Evolutionary conservation across 202 grass and related monocot genomes (phyloP).

Genomic region (Setaria italica): DNA sequence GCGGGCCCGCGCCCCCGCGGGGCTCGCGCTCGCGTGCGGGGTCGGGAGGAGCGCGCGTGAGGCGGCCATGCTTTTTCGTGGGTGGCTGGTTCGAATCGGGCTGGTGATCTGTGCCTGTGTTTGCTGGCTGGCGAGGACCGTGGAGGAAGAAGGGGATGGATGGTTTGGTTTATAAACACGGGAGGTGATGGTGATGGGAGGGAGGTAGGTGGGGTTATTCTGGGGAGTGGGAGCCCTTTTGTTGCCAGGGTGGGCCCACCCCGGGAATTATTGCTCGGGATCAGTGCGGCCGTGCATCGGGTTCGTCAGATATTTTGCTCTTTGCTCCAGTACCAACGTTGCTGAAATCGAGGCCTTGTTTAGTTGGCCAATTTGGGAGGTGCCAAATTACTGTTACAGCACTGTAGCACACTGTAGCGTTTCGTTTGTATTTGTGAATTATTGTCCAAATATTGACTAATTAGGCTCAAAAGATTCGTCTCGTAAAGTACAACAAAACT

Average conservation of each 20-base stretch:
- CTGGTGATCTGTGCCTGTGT: background rate
- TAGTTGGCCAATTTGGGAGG: too few species aligned
- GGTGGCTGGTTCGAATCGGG: background rate
- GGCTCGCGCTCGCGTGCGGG: conserved; percentile 7
- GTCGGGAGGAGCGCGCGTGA: conserved; percentile 55
- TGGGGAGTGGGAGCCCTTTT: background rate
- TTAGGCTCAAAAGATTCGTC: too few species aligned
- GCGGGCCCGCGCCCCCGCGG: background rate
- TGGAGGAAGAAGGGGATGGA: background rate
- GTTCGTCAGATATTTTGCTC: background rate
- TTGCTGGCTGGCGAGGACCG: background rate
- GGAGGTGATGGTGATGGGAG: background rate
- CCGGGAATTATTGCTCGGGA: conserved; percentile 36
- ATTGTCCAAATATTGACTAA: too few species aligned
- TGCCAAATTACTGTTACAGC: too few species aligned
- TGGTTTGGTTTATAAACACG: conserved; percentile 20
- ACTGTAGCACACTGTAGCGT: too few species aligned
- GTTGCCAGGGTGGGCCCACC: background rate
- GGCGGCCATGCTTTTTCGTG: conserved; percentile 41
- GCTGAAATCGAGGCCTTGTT: too few species aligned
- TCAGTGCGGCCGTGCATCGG: conserved; percentile 16
- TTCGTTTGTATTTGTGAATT: too few species aligned
- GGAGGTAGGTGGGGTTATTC: conserved; percentile 45
- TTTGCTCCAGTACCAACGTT: background rate
- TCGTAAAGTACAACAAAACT: too few species aligned